Base-by-base conservation (phyloP, 2,329 filamentous ascomycete species). In the Juglanconis oblonga region DNA sequence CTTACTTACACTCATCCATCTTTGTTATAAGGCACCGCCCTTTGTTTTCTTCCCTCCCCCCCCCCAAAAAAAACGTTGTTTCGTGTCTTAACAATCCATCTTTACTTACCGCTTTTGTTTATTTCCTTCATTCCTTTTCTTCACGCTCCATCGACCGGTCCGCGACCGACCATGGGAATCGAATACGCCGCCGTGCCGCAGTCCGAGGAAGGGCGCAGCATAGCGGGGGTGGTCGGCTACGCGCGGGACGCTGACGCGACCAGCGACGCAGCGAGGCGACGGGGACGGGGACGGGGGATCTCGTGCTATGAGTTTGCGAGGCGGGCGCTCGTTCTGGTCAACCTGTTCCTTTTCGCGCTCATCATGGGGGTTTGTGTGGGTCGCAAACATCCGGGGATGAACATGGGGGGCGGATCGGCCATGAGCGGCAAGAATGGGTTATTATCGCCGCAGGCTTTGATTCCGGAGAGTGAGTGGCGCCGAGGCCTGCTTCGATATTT, bases 391-490 rank as follows among this genome's bases (percentile, higher is more conserved):
- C 57, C 57, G 35, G 17, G 45, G 42, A 31, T 45, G 57, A 17
- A n/a, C 31, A 62, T 35, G 57, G 45, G 29, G 29, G 48, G 57
- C n/a, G 7, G 42, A 7, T 10, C 35, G 17, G 11, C 29, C 11
- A n/a, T 11, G 14, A 17, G 44, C 13, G 11, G n/a, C n/a, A 36
- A 11, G 5, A 38, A 47, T 14, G 53, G 50, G 4, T 17, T 57
- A 13, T 38, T 61, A 31, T 29, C 57, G 10, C 49, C 57, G 7
- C 38, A 45, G 50, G 57, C 57, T 2, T 62, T 62, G 29, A 50
- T 62, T 9, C 53, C 54, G 13, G 61, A 61, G 13, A 57, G 61
- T 61, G 51, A 33, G 57, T 62, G 4, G n/a, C n/a, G n/a, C n/a
- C n/a, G n/a, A n/a, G n/a, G n/a, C n/a, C n/a, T n/a, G n/a, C n/a